Percentiles rank a stretch among this genome's conserved stretches.
Conservation (phyloP, 2,329 filamentous ascomycete genomes). For the Colletotrichum australisinense region DNA sequence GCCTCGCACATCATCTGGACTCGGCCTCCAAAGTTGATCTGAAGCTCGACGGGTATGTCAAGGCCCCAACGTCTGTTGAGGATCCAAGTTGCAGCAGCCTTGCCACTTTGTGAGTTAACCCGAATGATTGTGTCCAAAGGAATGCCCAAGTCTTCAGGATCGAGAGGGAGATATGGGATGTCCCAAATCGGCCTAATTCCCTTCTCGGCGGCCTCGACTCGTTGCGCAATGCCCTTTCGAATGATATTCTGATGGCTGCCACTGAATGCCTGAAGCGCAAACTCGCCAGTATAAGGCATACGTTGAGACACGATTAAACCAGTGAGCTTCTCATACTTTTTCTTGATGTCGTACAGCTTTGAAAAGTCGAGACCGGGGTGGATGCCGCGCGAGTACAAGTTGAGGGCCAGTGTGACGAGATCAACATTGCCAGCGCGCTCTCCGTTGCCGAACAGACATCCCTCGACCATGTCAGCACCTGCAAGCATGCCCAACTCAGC, state of each 20-base stretch:
- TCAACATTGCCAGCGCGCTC: conserved; percentile 96
- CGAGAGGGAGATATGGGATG: conserved; percentile 88
- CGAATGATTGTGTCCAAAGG: conserved; percentile 97
- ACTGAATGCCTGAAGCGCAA: conserved; percentile 91
- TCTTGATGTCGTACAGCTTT: conserved; percentile 85
- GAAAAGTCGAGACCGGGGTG: conserved; percentile 91
- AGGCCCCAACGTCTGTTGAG: conserved; percentile 57
- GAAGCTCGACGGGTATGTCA: conserved; percentile 2
- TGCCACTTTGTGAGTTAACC: conserved; percentile 95
- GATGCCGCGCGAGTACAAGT: conserved; percentile 94
- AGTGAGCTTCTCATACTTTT: conserved; percentile 89
- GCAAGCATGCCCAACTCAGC: conserved; percentile 96
- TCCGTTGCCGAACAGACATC: conserved; percentile 92
- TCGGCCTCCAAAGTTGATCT: conserved; percentile 13
- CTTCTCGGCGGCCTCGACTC: conserved; percentile 59
- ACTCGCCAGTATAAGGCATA: conserved; percentile 88
- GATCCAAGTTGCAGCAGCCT: conserved; percentile 94
- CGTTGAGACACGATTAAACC: conserved; percentile 94
- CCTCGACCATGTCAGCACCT: conserved; percentile 92
- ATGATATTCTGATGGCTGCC: conserved; percentile 96
- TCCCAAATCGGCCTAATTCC: conserved; percentile 59
- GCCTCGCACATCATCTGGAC: conserved; percentile 26
- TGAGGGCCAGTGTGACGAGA: conserved; percentile 89
- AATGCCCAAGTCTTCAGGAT: conserved; percentile 90
- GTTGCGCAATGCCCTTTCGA: conserved; percentile 85